phyloP scores from a whole-genome alignment of 1,284 basidiomycete species.

The Vanrija sp. region DNA sequence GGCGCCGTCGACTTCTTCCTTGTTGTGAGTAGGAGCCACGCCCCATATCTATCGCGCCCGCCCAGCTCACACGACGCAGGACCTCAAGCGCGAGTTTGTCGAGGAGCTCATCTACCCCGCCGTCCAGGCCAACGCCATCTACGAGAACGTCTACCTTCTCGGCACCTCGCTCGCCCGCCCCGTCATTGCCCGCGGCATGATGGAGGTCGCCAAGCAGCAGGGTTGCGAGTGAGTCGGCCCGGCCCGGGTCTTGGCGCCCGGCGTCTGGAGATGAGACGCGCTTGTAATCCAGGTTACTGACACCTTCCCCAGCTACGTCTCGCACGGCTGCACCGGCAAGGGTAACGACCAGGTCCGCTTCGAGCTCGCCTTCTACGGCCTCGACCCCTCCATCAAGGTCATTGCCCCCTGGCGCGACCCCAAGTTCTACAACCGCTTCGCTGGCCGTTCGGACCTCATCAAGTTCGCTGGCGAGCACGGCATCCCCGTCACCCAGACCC shows the following conservation, averaged over 20 bases:
- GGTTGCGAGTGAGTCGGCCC: constrained; percentile 75
- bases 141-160: constrained; percentile 97
- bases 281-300: constrained; percentile 15
- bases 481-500: constrained; percentile 93
- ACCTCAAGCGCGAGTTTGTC: constrained; percentile 92
- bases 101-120: constrained; percentile 97
- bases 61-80: constrained; percentile 53
- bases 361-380: constrained; percentile 97
- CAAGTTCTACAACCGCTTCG: constrained; percentile 96
- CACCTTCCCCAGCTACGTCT: constrained; percentile 67
- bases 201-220: constrained; percentile 82
- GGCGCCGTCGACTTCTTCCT: constrained; percentile 95
- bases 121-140: constrained; percentile 97
- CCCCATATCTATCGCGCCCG: not conserved
- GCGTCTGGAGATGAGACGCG: not conserved
- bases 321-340: constrained; percentile 98
- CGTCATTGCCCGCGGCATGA: constrained; percentile 99
- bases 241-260: not conserved
- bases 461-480: constrained; percentile 82
- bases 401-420: constrained; percentile 97
- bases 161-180: constrained; percentile 97
- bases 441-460: constrained; percentile 89
- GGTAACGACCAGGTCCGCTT: constrained; percentile 99
- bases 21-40: constrained; percentile 55
- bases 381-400: constrained; percentile 98